Evolutionary conservation across 2,329 filamentous ascomycete species (phyloP).

Genomic region (Aspergillus sp.): DNA sequence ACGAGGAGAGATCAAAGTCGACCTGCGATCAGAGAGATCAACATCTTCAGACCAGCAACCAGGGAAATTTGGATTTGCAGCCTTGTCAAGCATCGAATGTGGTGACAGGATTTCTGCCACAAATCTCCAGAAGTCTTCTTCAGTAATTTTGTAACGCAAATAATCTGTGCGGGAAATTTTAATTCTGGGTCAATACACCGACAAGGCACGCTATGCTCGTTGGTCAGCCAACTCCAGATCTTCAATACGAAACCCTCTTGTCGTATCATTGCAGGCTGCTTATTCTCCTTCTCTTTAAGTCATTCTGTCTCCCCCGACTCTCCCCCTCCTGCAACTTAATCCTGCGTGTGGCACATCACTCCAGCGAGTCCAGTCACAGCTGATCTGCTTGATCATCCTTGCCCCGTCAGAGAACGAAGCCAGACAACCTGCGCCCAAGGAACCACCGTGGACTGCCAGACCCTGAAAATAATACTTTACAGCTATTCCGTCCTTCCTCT

Average conservation of each 20-base stretch:
- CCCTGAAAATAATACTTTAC: constrained; percentile 18
- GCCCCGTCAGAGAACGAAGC: constrained; percentile 7
- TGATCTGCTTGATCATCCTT: constrained; percentile 4
- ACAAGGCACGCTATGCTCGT: constrained; percentile 23
- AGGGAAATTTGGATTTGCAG: constrained; percentile 10
- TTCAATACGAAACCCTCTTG: constrained; percentile 24
- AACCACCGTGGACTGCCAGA: constrained; percentile 6
- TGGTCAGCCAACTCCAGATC: constrained; percentile 23
- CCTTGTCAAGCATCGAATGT: background rate
- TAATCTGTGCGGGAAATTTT: constrained; percentile 1
- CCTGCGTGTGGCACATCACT: constrained; percentile 13
- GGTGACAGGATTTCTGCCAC: background rate
- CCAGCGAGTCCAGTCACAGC: constrained; percentile 11
- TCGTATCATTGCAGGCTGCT: constrained; percentile 26
- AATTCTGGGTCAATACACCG: constrained; percentile 10
- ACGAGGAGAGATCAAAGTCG: constrained; percentile 10
- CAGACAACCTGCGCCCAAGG: constrained; percentile 13
- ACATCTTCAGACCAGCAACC: background rate
- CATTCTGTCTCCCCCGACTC: constrained; percentile 11
- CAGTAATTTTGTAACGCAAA: background rate
- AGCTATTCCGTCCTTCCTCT: constrained; percentile 15
- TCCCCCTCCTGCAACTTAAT: constrained; percentile 19
- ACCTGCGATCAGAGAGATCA: background rate
- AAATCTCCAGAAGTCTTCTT: background rate
- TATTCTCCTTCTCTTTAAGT: constrained; percentile 16